Evolutionary conservation across 2,329 filamentous ascomycete species (phyloP).

Genomic region (Phyllosticta citrichinensis): DNA sequence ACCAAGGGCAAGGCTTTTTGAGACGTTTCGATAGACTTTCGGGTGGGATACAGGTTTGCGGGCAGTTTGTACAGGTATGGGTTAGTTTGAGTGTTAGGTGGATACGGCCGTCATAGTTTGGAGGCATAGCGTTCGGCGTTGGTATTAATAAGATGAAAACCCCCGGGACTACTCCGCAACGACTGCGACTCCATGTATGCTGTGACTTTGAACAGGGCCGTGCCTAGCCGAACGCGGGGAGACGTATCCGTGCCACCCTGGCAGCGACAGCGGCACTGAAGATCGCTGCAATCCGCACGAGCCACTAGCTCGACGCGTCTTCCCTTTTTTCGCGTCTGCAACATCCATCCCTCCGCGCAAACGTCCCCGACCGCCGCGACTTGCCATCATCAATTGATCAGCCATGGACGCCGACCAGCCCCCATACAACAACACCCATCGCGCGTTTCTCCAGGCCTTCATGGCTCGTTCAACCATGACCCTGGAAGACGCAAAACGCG

Average conservation of each 20-base stretch:
- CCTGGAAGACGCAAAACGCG: conserved; percentile 57
- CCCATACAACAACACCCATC: conserved; percentile 56
- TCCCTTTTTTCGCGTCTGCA: not conserved
- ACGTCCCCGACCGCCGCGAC: no score
- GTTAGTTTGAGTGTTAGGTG: not conserved
- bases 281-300: not conserved
- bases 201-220: not conserved
- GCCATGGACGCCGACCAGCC: conserved; percentile 1
- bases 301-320: not conserved
- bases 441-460: conserved; percentile 85
- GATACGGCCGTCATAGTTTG: not conserved
- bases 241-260: not conserved
- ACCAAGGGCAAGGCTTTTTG: conserved; percentile 5
- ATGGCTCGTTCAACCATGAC: conserved; percentile 70
- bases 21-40: not conserved
- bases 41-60: not conserved
- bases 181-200: no score
- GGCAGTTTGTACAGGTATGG: not conserved
- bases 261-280: not conserved
- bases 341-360: not conserved
- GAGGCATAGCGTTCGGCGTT: not conserved
- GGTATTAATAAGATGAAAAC: not conserved
- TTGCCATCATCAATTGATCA: not conserved
- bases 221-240: not conserved
- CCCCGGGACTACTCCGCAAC: no score